phyloP scores from a whole-genome alignment of 164 flowering plant genomes.

The Vitis rotundifolia region DNA sequence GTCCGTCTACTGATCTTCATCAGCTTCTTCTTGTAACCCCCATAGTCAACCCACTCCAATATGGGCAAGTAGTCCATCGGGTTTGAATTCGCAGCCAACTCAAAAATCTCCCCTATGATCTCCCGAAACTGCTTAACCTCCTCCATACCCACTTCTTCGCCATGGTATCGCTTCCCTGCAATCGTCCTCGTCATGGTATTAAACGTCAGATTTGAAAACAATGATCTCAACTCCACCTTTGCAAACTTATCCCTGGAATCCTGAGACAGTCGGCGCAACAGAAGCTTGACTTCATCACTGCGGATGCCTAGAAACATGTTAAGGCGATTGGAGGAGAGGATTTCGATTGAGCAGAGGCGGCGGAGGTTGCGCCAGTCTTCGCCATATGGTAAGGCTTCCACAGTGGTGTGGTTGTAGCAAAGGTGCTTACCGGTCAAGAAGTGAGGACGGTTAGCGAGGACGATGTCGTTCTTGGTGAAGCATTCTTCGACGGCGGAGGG shows the following conservation, averaged over 20 bases:
- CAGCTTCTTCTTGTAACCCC: constrained; percentile 17
- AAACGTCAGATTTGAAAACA: constrained; percentile 26
- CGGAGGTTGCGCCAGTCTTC: constrained; percentile 23
- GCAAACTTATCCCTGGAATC: neutral
- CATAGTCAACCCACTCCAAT: constrained; percentile 20
- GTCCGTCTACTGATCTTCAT: neutral
- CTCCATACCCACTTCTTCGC: constrained; percentile 11
- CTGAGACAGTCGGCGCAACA: constrained; percentile 14
- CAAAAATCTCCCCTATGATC: constrained; percentile 18
- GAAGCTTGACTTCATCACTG: constrained; percentile 19
- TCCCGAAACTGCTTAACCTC: constrained; percentile 18
- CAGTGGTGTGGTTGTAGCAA: constrained; percentile 10
- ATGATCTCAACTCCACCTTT: constrained; percentile 20
- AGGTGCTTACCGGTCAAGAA: constrained; percentile 5
- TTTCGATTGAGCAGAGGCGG: constrained; percentile 11
- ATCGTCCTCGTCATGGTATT: constrained; percentile 36
- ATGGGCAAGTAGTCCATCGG: constrained; percentile 34
- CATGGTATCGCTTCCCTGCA: constrained; percentile 18
- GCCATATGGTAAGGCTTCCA: constrained; percentile 9
- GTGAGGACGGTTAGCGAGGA: constrained; percentile 16
- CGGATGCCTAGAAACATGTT: constrained; percentile 3
- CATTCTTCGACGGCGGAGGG: constrained; percentile 17
- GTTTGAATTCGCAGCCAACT: constrained; percentile 7
- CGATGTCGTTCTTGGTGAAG: constrained; percentile 17
- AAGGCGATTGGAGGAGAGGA: constrained; percentile 15